Base-by-base conservation (phyloP, 2,329 filamentous ascomycete genomes). In the Claviceps sp. region DNA sequence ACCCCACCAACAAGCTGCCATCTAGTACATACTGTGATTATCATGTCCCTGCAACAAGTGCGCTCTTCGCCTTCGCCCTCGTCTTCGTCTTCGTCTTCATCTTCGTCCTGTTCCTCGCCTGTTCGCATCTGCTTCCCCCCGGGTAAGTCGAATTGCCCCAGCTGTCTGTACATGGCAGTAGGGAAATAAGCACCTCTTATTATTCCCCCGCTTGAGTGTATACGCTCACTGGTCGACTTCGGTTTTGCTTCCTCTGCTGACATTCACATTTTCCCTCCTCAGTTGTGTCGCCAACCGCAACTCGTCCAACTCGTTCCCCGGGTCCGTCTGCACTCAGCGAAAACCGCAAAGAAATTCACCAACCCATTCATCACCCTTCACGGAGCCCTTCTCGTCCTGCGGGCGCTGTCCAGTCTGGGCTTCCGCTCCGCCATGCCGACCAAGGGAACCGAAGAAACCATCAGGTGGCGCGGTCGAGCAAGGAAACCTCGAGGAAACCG, bases 31-130 rank as follows among this genome's bases (percentile, higher is more conserved):
- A 72, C 69, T 66, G 66, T 67, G 73, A 75, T 65, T 67, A 79
- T 80, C 75, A 76, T 77, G 65, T 75, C 77, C 67, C 79, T 80
- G 77, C 76, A 81, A 69, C 75, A 75, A 61, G 80, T 78, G 57
- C 70, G 77, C 56, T 82, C 81, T 13, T 26, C 42, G 42, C 20
- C 42, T 11, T 40, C 38, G 38, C 14, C 16, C 38, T 41, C 38
- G 38, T 9, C n/a, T 9, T n/a, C 38, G 38, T 18, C 42, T 6
- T 44, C 42, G 20, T 13, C 38, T 8, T 41, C 38, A 18, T n/a
- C 38, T 18, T 41, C 38, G 38, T 9, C 38, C 6, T n/a, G 16
- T 16, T 18, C 14, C 58, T 82, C 80, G 66, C 76, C 79, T 60
- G 78, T 79, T 67, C 74, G 74, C 69, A 71, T 74, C 58, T 72